phyloP scores from a whole-genome alignment of 352 stramenopile species.

The Hyaloperonospora arabidopsidis region DNA sequence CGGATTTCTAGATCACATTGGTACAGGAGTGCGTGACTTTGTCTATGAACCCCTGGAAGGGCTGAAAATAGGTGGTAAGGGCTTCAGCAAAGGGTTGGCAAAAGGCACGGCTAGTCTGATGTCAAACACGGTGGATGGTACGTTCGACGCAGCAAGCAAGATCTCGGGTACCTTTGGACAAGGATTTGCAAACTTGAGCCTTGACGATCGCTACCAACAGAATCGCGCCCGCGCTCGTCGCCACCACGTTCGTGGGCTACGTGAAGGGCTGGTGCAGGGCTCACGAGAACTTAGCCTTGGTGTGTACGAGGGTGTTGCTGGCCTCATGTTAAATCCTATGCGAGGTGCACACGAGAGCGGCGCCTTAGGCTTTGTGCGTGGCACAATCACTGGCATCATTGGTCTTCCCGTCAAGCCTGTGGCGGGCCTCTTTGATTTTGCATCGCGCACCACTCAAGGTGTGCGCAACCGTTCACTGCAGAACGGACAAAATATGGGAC shows the following conservation, averaged over 20 bases:
- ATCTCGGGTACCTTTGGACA: constrained; percentile 86
- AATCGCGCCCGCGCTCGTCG: constrained; percentile 70
- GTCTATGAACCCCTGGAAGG: constrained; percentile 94
- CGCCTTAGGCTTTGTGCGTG: constrained; percentile 75
- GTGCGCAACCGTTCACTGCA: constrained; percentile 78
- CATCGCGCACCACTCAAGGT: constrained; percentile 79
- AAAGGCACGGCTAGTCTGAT: constrained; percentile 85
- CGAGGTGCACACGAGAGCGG: constrained; percentile 71
- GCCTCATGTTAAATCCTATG: constrained; percentile 75
- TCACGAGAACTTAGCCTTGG: constrained; percentile 80
- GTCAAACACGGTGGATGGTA: constrained; percentile 81
- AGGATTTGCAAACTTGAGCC: constrained; percentile 74
- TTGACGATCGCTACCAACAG: constrained; percentile 85
- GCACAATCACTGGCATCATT: constrained; percentile 83
- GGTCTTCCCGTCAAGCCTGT: constrained; percentile 82
- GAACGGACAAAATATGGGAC: constrained; percentile 68
- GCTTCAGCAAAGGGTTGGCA: constrained; percentile 78
- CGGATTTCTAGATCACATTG: constrained; percentile 90
- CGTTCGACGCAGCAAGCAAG: constrained; percentile 82
- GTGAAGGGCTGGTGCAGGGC: constrained; percentile 74
- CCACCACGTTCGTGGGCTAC: constrained; percentile 69
- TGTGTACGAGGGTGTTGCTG: constrained; percentile 78
- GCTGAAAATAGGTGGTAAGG: constrained; percentile 81
- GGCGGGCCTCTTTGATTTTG: constrained; percentile 85
- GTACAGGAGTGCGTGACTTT: constrained; percentile 92